phyloP scores from a whole-genome alignment of 148 eudicot species.

The Chenopodium suecicum region DNA sequence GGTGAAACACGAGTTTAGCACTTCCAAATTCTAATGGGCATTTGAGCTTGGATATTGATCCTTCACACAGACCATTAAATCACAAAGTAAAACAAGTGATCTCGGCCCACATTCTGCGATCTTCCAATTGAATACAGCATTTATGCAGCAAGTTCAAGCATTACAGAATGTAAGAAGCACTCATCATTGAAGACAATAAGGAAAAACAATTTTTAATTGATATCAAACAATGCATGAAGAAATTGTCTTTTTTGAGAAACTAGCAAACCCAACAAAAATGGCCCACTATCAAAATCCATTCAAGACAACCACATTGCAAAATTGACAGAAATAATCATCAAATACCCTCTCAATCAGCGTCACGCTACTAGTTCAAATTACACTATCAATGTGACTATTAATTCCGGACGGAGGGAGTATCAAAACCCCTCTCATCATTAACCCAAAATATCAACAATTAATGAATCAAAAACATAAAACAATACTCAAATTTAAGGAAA shows the following conservation, averaged over 20 bases:
- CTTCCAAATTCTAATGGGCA: neutral
- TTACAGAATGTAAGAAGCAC: neutral
- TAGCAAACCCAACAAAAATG: too few relatives aligned
- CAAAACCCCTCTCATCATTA: neutral
- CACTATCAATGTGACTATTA: neutral
- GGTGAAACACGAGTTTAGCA: neutral
- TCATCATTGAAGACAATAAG: too few relatives aligned
- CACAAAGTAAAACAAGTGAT: neutral
- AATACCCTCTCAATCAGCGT: too few relatives aligned
- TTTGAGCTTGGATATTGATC: neutral
- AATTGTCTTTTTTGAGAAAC: neutral
- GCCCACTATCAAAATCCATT: too few relatives aligned
- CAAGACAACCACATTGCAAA: too few relatives aligned
- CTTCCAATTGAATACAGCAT: neutral
- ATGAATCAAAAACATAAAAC: neutral
- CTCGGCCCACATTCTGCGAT: neutral
- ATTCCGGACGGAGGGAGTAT: too few relatives aligned
- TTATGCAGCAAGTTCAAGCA: neutral
- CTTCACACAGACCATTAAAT: neutral
- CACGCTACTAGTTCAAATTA: neutral
- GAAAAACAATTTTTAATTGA: too few relatives aligned
- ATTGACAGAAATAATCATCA: too few relatives aligned
- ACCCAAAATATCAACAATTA: neutral
- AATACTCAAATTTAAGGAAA: neutral
- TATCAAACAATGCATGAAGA: neutral